Evolutionary conservation across 768 basidiomycete genomes (phyloP).

Genomic region (Coprinopsis sp.): DNA sequence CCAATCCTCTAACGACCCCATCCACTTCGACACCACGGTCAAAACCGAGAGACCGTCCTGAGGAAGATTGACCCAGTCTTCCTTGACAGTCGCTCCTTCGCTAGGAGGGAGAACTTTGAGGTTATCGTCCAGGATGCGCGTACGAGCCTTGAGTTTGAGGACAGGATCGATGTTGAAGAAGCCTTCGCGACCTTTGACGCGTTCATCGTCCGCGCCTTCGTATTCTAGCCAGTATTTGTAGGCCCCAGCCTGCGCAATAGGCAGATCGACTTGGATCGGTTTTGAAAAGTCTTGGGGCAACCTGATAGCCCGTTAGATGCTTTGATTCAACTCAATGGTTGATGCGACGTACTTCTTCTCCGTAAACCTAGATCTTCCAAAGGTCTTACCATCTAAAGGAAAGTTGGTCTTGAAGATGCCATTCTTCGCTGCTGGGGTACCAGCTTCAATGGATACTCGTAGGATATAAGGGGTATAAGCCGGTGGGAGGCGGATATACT

Average conservation of each 20-base stretch:
- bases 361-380: constrained; percentile 69
- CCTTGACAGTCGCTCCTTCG: constrained; percentile 48
- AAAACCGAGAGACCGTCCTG: constrained; percentile 86
- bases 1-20: constrained; percentile 84
- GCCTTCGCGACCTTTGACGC: constrained; percentile 79
- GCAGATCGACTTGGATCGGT: constrained; percentile 89
- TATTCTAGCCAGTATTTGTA: constrained; percentile 96
- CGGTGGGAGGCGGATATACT: constrained; percentile 97
- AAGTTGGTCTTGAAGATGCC: constrained; percentile 96
- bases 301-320: constrained; percentile 37
- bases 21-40: constrained; percentile 96
- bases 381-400: constrained; percentile 86
- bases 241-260: constrained; percentile 94
- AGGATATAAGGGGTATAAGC: constrained; percentile 85
- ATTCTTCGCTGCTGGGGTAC: constrained; percentile 84
- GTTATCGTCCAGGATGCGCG: constrained; percentile 62
- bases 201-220: constrained; percentile 56
- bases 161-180: constrained; percentile 97
- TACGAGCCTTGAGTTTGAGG: constrained; percentile 68
- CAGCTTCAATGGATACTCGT: constrained; percentile 87
- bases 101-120: constrained; percentile 46
- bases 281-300: constrained; percentile 84
- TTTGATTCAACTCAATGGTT: constrained; percentile 10
- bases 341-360: constrained; percentile 62
- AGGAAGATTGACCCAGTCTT: constrained; percentile 62